These are phyloP conservation scores for Pezicula rhizophila DNA, from an alignment of 2,329 filamentous ascomycete genomes.

Conservation along the genomic window DNA sequence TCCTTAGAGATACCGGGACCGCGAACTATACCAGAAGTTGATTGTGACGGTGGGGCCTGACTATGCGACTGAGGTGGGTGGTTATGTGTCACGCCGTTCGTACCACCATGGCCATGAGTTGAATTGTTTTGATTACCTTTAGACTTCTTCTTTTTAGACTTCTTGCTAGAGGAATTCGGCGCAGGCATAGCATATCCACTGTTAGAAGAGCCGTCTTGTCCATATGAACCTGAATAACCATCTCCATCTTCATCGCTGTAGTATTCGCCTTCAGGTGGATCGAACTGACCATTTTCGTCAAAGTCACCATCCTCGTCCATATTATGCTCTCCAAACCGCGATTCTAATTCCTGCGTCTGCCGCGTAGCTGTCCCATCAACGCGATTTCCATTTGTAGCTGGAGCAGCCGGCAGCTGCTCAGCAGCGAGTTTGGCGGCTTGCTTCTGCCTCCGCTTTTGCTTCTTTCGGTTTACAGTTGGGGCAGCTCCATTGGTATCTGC, in stretches of 20 bases:
- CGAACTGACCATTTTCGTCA: conserved; percentile 30
- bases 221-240: conserved; percentile 27
- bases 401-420: conserved; percentile 16
- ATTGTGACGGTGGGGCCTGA: conserved; percentile 29
- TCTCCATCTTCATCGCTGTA: conserved; percentile 49
- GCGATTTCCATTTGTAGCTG: conserved; percentile 13
- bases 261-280: conserved; percentile 45
- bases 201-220: conserved; percentile 23
- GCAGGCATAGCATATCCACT: conserved; percentile 24
- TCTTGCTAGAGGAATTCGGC: conserved; percentile 24
- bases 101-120: conserved; percentile 3
- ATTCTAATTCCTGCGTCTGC: conserved; percentile 23
- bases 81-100: conserved; percentile 23
- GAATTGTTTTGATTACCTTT: conserved; percentile 12
- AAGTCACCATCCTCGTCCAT: conserved; percentile 20
- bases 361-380: conserved; percentile 11
- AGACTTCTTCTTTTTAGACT: conserved; percentile 33
- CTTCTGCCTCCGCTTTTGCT: conserved; percentile 88
- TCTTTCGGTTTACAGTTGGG: conserved; percentile 76
- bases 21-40: conserved; percentile 34
- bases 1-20: conserved; percentile 46
- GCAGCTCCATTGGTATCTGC: conserved; percentile 28
- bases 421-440: conserved; percentile 33
- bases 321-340: conserved; percentile 22
- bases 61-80: conserved; percentile 13